These are phyloP conservation scores for Coniochaeta sp. DNA, from an alignment of 2,329 filamentous ascomycete species.

Conservation along the genomic window DNA sequence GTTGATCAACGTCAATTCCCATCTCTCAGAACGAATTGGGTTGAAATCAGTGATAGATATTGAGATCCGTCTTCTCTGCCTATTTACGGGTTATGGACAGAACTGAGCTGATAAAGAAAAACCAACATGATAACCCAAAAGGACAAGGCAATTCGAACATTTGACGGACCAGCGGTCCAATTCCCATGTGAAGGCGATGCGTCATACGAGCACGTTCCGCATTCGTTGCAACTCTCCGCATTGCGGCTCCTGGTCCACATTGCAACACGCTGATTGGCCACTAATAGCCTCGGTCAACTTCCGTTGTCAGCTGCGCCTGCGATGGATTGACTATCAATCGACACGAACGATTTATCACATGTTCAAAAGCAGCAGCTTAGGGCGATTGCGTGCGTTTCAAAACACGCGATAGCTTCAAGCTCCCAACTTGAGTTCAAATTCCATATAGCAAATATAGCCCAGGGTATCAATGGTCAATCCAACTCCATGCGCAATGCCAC, in stretches of 20 bases:
- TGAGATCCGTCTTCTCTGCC: background rate
- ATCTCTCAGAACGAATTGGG: background rate
- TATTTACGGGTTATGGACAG: background rate
- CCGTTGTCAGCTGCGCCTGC: background rate
- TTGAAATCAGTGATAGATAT: background rate
- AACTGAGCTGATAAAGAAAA: too few species aligned
- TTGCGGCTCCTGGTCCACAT: background rate
- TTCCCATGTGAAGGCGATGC: conserved; percentile 2
- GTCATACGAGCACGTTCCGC: conserved; percentile 1
- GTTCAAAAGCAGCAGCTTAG: background rate
- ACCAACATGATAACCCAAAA: too few species aligned
- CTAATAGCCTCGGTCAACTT: conserved; percentile 1
- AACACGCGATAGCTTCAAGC: background rate
- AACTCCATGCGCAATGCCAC: background rate
- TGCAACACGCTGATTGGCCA: background rate
- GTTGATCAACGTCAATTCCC: background rate
- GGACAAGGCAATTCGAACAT: background rate
- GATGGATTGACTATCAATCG: too few species aligned
- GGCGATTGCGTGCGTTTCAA: background rate
- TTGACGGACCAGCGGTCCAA: background rate
- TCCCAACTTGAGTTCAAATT: background rate
- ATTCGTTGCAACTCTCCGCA: background rate
- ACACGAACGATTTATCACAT: background rate
- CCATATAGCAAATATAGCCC: background rate
- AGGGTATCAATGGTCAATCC: conserved; percentile 1